These are phyloP conservation scores for Sphaerostilbella broomeana DNA, from an alignment of 2,329 filamentous ascomycete species.

Conservation along the genomic window DNA sequence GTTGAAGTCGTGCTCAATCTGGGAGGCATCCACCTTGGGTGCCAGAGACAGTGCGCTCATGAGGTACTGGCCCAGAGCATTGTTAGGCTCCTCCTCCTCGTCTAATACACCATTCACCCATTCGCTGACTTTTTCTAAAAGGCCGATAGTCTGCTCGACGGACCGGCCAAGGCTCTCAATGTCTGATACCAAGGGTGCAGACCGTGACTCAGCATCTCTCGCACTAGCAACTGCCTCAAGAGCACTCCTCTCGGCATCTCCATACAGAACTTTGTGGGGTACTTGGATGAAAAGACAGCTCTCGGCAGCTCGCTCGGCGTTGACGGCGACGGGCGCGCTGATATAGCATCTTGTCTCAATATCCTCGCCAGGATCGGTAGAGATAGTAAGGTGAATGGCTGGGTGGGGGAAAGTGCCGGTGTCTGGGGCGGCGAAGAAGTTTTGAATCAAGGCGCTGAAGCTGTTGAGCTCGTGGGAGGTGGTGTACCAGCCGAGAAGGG, in stretches of 20 bases:
- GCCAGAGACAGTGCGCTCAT: conserved; percentile 89
- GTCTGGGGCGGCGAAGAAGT: conserved; percentile 96
- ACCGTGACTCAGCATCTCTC: conserved; percentile 69
- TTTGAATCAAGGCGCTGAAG: conserved; percentile 94
- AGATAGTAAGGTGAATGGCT: conserved; percentile 94
- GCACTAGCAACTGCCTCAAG: conserved; percentile 80
- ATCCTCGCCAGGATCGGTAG: conserved; percentile 78
- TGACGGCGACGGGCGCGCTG: conserved; percentile 88
- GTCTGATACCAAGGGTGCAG: conserved; percentile 71
- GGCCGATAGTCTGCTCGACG: conserved; percentile 78
- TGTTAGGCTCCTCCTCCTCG: conserved; percentile 84
- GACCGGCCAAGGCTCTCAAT: conserved; percentile 83
- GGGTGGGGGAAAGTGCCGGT: conserved; percentile 96
- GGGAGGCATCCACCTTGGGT: conserved; percentile 84
- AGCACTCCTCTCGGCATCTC: conserved; percentile 58
- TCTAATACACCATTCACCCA: conserved; percentile 93
- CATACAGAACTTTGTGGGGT: conserved; percentile 87
- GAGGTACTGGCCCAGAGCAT: conserved; percentile 87
- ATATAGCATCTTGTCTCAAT: conserved; percentile 93
- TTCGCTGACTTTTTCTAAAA: conserved; percentile 84
- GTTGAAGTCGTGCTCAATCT: conserved; percentile 98
- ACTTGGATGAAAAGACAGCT: conserved; percentile 97
- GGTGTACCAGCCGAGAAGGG: conserved; percentile 96
- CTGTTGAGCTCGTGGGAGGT: conserved; percentile 95
- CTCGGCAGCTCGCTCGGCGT: conserved; percentile 88